These are phyloP conservation scores for Botrytis fabae DNA, from an alignment of 2,329 filamentous ascomycete species.

Conservation along the genomic window DNA sequence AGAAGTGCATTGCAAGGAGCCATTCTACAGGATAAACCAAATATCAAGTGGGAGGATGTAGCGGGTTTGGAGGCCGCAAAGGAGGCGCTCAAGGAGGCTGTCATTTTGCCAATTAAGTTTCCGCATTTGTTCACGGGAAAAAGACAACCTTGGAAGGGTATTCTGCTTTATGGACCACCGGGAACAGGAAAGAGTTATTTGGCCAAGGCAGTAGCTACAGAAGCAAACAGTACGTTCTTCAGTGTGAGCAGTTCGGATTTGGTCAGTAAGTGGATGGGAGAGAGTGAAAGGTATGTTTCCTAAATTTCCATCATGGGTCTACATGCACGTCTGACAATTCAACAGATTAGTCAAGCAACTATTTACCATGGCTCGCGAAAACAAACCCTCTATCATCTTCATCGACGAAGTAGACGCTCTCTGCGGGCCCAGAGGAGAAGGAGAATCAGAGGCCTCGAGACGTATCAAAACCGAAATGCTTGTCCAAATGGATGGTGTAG, in stretches of 20 bases:
- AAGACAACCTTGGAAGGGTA: constrained; percentile 97
- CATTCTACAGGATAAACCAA: constrained; percentile 92
- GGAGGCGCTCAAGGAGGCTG: constrained; percentile 95
- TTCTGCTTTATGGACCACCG: constrained; percentile 90
- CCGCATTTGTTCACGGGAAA: constrained; percentile 95
- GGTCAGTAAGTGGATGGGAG: constrained; percentile 99
- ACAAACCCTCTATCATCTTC: constrained; percentile 97
- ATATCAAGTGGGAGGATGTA: constrained; percentile 97
- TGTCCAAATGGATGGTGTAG: constrained; percentile 99
- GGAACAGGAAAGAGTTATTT: constrained; percentile 98
- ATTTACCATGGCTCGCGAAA: constrained; percentile 97
- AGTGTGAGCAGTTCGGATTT: constrained; percentile 96
- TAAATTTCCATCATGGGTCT: neutral
- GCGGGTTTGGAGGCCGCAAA: constrained; percentile 92
- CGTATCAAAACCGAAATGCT: constrained; percentile 98
- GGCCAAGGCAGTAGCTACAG: constrained; percentile 95
- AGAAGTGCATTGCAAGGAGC: constrained; percentile 86
- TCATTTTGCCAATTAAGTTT: constrained; percentile 97
- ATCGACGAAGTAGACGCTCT: constrained; percentile 98
- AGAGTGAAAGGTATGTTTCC: constrained; percentile 79
- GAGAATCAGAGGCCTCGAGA: constrained; percentile 94
- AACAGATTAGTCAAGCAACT: constrained; percentile 80
- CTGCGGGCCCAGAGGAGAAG: constrained; percentile 88
- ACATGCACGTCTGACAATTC: constrained; percentile 20
- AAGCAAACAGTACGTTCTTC: constrained; percentile 99